These are phyloP conservation scores for Inonotus obliquus DNA, from an alignment of 1,284 basidiomycete genomes.

Conservation along the genomic window DNA sequence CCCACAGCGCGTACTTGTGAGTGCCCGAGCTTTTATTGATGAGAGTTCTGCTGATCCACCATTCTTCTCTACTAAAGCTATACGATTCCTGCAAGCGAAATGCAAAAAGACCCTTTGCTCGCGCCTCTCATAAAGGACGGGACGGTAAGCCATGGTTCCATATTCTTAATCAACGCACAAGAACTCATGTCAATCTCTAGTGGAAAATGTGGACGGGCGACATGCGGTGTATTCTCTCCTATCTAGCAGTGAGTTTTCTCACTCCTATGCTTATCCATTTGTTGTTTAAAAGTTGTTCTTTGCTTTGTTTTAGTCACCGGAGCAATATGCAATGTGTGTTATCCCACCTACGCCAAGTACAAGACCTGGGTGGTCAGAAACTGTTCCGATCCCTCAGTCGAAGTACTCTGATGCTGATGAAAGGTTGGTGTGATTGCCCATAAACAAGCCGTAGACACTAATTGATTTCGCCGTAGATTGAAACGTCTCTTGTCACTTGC, in stretches of 20 bases:
- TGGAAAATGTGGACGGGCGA: conserved; percentile 13
- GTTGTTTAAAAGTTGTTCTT: background rate
- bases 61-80: background rate
- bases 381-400: background rate
- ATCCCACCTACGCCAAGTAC: background rate
- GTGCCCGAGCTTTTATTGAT: background rate
- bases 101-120: conserved; percentile 12
- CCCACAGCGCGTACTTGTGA: conserved; percentile 7
- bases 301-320: background rate
- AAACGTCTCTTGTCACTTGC: conserved; percentile 2
- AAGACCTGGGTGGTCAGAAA: background rate
- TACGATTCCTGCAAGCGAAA: conserved; percentile 1
- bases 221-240: conserved; percentile 1
- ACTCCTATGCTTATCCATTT: background rate
- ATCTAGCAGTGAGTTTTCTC: conserved; percentile 5
- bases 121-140: conserved; percentile 7
- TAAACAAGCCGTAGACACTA: background rate
- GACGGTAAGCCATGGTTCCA: background rate
- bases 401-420: conserved; percentile 12
- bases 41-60: background rate
- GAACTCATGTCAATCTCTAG: background rate
- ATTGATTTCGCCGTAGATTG: background rate
- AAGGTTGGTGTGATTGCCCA: background rate
- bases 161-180: background rate
- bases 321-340: conserved; percentile 1